Evolutionary conservation across 2,329 filamentous ascomycete genomes (phyloP), one percentile per base, ranked within the genome.

Genomic region (Penicillium verrucosum): DNA sequence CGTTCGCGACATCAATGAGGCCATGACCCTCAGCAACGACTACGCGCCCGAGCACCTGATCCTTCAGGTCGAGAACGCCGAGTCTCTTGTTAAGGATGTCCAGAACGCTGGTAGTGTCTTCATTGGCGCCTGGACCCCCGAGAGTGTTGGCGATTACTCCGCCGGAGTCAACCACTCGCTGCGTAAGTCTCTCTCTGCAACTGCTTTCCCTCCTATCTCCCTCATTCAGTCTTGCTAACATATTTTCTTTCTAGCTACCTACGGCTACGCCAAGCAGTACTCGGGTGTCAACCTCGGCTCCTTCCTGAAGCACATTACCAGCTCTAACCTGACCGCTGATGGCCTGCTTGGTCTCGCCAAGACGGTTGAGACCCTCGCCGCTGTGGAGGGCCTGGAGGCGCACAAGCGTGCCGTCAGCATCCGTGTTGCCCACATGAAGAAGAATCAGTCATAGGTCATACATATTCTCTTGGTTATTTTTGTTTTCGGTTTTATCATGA

Each of bases 41-140:
- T 99, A 99, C 70, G 94, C 94, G 1, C 94, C 94, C 0, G 94
- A 99, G 79, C 94, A 99, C 78, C 77, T 99, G 70, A 99, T 99
- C 65, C 80, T 99, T 46, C 94, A 97, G 74, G 78, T 97, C 45
- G 81, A 87, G 62, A 82, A 96, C 62, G 89, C 94, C 7, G 85
- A 89, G 66, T 80, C 83, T 57, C 81, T 88, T 3, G 87, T 96
- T 0, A 86, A 89, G 36, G 78, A 88, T 72, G 92, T 99, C 25
- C 84, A 92, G 78, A 97, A 99, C 67, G 94, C 94, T 2, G 94
- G 94, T 18, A 96, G 91, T 71, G 92, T 99, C 7, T 99, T 99
- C 72, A 87, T 97, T 62, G 94, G 94, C 10, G 82, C 89, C 63
- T 99, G 94, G 94, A 97, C 94, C 0, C 94, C 94, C 6, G 94